Conservation (phyloP, 768 basidiomycete genomes). For the Lactarius vividus region DNA sequence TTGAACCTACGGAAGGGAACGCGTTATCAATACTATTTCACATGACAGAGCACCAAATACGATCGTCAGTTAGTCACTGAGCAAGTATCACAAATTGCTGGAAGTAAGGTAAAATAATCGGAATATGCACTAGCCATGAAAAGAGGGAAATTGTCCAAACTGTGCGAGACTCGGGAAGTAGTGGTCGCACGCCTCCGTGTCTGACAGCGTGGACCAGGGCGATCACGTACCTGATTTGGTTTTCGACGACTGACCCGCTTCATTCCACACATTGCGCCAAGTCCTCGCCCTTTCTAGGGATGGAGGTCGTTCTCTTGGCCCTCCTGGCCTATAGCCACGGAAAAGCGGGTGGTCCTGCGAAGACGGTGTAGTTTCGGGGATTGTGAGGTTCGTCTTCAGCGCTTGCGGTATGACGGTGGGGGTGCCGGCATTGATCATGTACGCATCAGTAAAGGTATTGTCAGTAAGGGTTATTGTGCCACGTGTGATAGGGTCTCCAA, state of each 20-base stretch:
- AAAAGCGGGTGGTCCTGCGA: constrained; percentile 27
- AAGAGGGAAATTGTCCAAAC: background rate
- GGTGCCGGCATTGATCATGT: constrained; percentile 24
- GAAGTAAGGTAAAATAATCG: background rate
- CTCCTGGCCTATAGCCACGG: constrained; percentile 13
- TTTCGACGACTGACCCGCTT: constrained; percentile 4
- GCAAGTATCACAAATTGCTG: background rate
- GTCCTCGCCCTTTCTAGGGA: background rate
- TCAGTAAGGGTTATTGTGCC: constrained; percentile 24
- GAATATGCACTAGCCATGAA: background rate
- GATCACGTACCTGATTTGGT: background rate
- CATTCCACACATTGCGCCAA: constrained; percentile 22
- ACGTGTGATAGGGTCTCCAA: constrained; percentile 21
- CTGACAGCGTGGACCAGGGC: background rate
- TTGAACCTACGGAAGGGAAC: no score
- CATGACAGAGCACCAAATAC: background rate
- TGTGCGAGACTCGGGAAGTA: background rate
- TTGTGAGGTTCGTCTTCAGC: constrained; percentile 13
- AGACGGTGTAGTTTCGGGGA: background rate
- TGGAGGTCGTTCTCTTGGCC: background rate
- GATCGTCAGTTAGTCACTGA: background rate
- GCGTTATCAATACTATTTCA: background rate
- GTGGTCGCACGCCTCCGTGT: background rate
- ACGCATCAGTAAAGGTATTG: constrained; percentile 17
- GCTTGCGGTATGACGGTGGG: constrained; percentile 3